Base-by-base conservation (phyloP, 805 yeast genomes). In the Candida ipomoeae region DNA sequence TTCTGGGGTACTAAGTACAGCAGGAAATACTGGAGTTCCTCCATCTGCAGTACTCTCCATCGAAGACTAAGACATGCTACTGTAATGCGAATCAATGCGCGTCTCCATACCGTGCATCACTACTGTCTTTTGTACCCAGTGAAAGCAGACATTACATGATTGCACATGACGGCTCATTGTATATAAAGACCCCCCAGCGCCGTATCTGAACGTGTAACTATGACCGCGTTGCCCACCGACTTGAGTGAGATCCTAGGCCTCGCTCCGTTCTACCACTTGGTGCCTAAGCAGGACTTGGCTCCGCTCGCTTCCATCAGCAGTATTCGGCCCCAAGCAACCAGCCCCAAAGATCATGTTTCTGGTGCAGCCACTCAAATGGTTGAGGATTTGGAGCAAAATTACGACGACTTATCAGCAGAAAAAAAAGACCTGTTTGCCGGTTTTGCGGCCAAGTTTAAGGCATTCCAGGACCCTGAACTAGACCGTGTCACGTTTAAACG, bases 401-500 rank as follows among this genome's bases (percentile, higher is more conserved):
- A 57, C 23, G 58, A 51, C 18, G 33, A 47, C 0, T 50, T 59
- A 7, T 53, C 62, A 0, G 56, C 48, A 11, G 38, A 55, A 4
- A 55, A 53, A 38, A 26, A 32, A 2, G 50, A 46, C 3, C 50
- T 53, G 8, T 34, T 62, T 26, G 54, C 53, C 3, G 14, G 48
- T 10, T 39, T 68, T 6, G 60, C 44, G n/a, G 52, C 56, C 3
- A 66, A 63, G 31, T 55, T 67, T 44, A 33, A 35, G 1, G 43
- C 51, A 1, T 68, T 57, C 51, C 54, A 62, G 14, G 63, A 62
- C 42, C 52, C 47, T 13, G 67, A 70, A n/a, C 50, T 71, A 26
- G 67, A 66, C 36, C 57, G 55, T 5, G 41, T 70, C 8, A 34
- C 52, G n/a, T 76, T 76, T 58, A 68, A 67, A 41, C 67, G 67